Evolutionary conservation across 495 filamentous ascomycete species (phyloP).

Genomic region (Neurospora sp.): DNA sequence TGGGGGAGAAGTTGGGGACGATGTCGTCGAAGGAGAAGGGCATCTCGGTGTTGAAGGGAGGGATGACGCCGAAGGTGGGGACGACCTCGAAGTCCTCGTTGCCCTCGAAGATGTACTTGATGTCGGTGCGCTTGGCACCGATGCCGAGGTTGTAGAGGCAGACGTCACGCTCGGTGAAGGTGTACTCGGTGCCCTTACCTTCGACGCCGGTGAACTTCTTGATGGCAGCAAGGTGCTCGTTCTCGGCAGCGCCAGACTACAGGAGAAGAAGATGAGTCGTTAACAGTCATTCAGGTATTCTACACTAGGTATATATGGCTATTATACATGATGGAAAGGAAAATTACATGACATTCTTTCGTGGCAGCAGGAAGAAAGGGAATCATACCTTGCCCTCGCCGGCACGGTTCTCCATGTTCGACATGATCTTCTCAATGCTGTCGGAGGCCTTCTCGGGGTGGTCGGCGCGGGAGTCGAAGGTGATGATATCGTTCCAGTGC

Average conservation of each 20-base stretch:
- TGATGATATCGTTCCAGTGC: slow-evolving; percentile 67
- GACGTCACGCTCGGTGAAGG: slow-evolving; percentile 74
- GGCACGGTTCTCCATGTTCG: slow-evolving; percentile 72
- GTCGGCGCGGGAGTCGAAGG: slow-evolving; percentile 87
- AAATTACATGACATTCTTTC: slow-evolving; percentile 8
- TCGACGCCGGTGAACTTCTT: slow-evolving; percentile 64
- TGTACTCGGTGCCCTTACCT: slow-evolving; percentile 66
- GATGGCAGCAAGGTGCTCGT: slow-evolving; percentile 56
- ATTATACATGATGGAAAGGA: slow-evolving; percentile 15
- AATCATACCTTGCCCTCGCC: slow-evolving; percentile 40
- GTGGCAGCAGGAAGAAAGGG: slow-evolving; percentile 9
- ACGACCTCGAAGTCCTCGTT: slow-evolving; percentile 83
- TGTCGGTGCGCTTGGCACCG: slow-evolving; percentile 86
- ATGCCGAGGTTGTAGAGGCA: slow-evolving; percentile 95
- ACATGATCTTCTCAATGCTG: slow-evolving; percentile 79
- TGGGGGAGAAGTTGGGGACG: slow-evolving; percentile 89
- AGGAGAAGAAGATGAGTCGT: slow-evolving; percentile 15
- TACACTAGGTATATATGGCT: slow-evolving; percentile 20
- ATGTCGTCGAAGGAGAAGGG: slow-evolving; percentile 77
- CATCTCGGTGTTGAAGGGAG: slow-evolving; percentile 72
- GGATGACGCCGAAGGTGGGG: slow-evolving; percentile 91
- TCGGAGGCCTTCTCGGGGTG: slow-evolving; percentile 72
- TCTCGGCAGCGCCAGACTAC: slow-evolving; percentile 25
- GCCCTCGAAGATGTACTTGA: slow-evolving; percentile 82
- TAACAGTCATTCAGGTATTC: slow-evolving; percentile 15